Evolutionary conservation across 345 rosid species (phyloP).

Genomic region (Pugionium dolabratum): DNA sequence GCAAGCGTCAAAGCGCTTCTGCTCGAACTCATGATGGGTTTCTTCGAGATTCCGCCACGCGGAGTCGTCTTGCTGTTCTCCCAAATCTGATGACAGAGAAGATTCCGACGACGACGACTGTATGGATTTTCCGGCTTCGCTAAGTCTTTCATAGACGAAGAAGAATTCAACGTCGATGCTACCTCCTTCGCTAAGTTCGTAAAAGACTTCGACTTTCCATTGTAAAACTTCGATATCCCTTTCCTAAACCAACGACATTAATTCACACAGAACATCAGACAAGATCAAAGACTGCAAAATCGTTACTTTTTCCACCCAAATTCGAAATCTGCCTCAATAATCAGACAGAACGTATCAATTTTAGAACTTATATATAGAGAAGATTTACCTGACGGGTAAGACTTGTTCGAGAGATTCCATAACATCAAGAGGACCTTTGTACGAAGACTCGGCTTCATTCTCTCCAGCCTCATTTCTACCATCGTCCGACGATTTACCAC

Average conservation of each 20-base stretch:
- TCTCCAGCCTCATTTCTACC: conserved; percentile 21
- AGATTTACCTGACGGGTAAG: conserved; percentile 58
- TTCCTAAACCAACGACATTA: conserved; percentile 50
- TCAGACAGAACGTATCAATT: background rate
- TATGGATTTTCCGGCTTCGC: conserved; percentile 75
- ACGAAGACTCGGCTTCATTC: conserved; percentile 63
- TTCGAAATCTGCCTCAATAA: background rate
- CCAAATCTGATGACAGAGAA: conserved; percentile 59
- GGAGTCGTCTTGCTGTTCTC: conserved; percentile 51
- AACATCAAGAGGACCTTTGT: conserved; percentile 52
- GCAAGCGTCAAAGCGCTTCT: conserved; percentile 72
- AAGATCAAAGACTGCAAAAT: background rate
- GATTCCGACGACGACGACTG: conserved; percentile 56
- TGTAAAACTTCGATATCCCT: conserved; percentile 79
- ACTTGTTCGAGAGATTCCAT: conserved; percentile 66
- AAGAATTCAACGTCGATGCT: conserved; percentile 48
- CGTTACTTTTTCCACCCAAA: background rate
- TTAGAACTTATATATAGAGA: background rate
- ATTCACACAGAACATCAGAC: too few species aligned
- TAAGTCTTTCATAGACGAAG: conserved; percentile 55
- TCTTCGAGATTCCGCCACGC: conserved; percentile 62
- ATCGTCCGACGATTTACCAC: background rate
- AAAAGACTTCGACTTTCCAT: conserved; percentile 82
- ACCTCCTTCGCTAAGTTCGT: conserved; percentile 57
- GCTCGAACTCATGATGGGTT: conserved; percentile 56